A percentile compares a stretch with the other conserved stretches of the same genome.
These are phyloP conservation scores for Phaeosphaeria sp. DNA, from an alignment of 2,329 filamentous ascomycete genomes.

Conservation along the genomic window DNA sequence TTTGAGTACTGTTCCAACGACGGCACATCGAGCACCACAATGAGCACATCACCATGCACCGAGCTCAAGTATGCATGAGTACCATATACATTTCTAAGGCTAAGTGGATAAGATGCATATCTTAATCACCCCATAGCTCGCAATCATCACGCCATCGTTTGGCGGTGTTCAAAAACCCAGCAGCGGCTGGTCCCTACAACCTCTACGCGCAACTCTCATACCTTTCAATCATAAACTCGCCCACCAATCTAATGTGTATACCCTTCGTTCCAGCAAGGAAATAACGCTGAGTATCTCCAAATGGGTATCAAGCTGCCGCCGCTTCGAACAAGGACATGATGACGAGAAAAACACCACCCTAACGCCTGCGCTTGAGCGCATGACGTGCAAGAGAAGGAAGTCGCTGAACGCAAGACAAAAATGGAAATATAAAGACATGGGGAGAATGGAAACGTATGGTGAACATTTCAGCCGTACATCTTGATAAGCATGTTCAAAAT, in stretches of 20 bases:
- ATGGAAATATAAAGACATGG: conserved; percentile 16
- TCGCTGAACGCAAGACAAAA: conserved; percentile 35
- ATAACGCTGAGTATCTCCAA: conserved; percentile 32
- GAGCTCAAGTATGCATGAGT: not conserved
- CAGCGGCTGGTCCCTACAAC: not conserved
- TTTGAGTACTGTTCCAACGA: not conserved
- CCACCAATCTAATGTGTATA: conserved; percentile 14
- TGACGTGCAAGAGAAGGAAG: conserved; percentile 9
- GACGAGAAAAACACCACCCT: not conserved
- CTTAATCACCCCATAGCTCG: conserved; percentile 1
- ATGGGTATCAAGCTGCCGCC: conserved; percentile 29
- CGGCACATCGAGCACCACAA: not conserved
- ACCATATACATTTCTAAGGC: not conserved
- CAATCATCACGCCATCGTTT: conserved; percentile 7
- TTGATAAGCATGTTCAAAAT: conserved; percentile 48
- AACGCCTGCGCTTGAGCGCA: conserved; percentile 27
- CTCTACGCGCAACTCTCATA: not conserved
- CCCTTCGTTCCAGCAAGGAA: conserved; percentile 3
- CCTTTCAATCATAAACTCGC: not conserved
- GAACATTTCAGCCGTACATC: conserved; percentile 42
- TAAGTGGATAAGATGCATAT: not conserved
- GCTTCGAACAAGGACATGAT: conserved; percentile 2
- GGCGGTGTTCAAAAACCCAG: not conserved
- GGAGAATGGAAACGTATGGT: conserved; percentile 14
- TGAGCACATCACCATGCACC: not conserved